Base-by-base conservation (phyloP, 495 filamentous ascomycete genomes). In the Lasiosphaeria miniovina region DNA sequence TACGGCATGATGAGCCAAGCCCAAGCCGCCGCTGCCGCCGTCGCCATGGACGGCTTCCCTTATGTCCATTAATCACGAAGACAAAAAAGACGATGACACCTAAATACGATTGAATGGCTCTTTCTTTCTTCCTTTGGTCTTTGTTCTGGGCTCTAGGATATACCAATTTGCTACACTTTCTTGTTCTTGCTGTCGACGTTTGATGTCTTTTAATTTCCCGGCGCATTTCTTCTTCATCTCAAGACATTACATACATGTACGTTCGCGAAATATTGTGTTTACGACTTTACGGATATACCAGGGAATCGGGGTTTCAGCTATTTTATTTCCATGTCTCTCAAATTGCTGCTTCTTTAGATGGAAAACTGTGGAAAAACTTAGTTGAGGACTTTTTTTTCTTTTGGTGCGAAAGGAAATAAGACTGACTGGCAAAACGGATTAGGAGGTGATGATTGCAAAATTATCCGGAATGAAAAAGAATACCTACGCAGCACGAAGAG, bases 1-100 rank as follows among this genome's bases (percentile, higher is more conserved):
- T 71, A 66, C 59, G 58, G 59, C 54, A 64, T 63, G 59, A 62
- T 68, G 60, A 58, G 61, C 54, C 59, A 57, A 54, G 51, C 53
- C 33, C 64, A 63, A 17, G 56, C 59, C 24, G 55, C 61, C 11
- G 56, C 59, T 0, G 60, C 59, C 11, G 63, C 49, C 1, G 63
- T 53, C 33, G 59, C 54, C 14, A 66, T 66, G 64, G 60, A 66
- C 31, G 59, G 56, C 40, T 66, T 66, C 45, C 43, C 60, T 51
- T 66, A 63, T 48, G 64, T 66, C 24, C 64, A 24, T 24, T 24
- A 66, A 53, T 66, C 52, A 62, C 43, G 8, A 3, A 40, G 31
- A 40, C 6, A 36, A 41, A 11, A 54, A 41, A 54, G 12, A 54
- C 14, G 40, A 24, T 46, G 15, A 54, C 36, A 34, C 24, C 33